Conservation (phyloP, 1,284 basidiomycete genomes). For the Tausonia pullulans region DNA sequence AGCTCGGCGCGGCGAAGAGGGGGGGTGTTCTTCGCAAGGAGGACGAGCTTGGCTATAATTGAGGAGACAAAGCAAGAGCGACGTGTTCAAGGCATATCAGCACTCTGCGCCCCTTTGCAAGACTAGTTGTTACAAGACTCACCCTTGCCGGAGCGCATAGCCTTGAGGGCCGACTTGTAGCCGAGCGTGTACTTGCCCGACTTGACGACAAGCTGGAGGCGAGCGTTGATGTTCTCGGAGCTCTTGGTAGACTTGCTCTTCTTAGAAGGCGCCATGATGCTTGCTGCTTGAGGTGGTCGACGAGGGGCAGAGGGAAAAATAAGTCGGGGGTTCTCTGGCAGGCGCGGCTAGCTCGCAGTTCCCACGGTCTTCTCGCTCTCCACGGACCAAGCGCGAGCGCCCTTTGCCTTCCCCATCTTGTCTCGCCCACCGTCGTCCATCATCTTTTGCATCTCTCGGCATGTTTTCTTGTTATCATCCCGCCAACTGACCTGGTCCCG, state of each 20-base stretch:
- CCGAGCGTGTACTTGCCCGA: constrained; percentile 86
- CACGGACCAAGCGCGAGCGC: too few relatives aligned
- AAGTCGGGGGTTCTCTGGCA: too few relatives aligned
- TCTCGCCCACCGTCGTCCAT: too few relatives aligned
- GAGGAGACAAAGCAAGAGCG: neutral
- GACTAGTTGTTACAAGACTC: constrained; percentile 33
- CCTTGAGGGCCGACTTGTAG: constrained; percentile 95
- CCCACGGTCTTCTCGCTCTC: too few relatives aligned
- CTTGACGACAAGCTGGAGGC: constrained; percentile 96
- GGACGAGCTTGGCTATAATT: constrained; percentile 83
- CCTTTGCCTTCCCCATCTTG: too few relatives aligned
- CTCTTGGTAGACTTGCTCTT: constrained; percentile 86
- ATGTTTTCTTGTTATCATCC: too few relatives aligned
- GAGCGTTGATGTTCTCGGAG: constrained; percentile 88
- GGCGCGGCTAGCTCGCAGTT: too few relatives aligned
- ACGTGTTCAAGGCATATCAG: neutral
- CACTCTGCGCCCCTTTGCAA: neutral
- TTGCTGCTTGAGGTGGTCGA: too few relatives aligned
- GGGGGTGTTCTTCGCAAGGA: constrained; percentile 98
- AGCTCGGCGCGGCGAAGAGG: constrained; percentile 98
- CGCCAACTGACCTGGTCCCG: too few relatives aligned
- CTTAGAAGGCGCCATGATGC: constrained; percentile 29
- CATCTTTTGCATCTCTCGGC: too few relatives aligned
- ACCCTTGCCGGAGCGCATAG: constrained; percentile 98
- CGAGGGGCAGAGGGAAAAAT: too few relatives aligned